Conservation (phyloP, 257 asterid species). For the Ligustrum vulgare region DNA sequence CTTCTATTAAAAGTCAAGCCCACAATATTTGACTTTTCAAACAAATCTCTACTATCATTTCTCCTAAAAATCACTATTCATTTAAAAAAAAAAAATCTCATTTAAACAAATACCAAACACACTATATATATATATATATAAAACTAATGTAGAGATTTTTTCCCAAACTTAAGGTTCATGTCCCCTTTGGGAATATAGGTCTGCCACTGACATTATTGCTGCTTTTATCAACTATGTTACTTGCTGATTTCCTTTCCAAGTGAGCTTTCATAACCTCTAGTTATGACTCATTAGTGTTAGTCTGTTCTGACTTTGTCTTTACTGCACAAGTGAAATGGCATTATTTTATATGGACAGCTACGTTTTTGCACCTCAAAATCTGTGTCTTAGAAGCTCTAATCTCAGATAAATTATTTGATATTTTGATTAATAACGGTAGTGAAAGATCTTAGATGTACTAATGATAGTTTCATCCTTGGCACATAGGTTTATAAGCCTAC, state of each 20-base stretch:
- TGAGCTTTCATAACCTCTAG: background rate
- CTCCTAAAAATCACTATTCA: no score
- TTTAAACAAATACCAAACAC: no score
- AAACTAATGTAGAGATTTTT: background rate
- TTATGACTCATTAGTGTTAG: background rate
- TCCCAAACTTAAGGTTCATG: background rate
- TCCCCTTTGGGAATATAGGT: background rate
- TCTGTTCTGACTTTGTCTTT: background rate
- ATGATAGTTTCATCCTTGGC: constrained; percentile 22
- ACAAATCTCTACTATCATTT: no score
- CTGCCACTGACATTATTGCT: background rate
- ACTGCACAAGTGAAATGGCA: background rate
- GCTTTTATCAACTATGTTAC: background rate
- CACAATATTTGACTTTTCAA: no score
- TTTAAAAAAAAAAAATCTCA: no score
- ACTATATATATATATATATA: no score
- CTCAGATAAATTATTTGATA: background rate
- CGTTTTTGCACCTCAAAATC: constrained; percentile 5
- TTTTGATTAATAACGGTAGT: constrained; percentile 8
- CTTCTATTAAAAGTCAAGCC: no score
- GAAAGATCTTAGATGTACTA: constrained; percentile 2
- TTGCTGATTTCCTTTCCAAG: constrained; percentile 7
- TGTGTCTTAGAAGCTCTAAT: constrained; percentile 17
- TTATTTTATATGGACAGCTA: background rate
- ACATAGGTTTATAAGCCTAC: constrained; percentile 82